Conservation (phyloP, 2,329 filamentous ascomycete genomes). For the Pseudocercospora crystallina region DNA sequence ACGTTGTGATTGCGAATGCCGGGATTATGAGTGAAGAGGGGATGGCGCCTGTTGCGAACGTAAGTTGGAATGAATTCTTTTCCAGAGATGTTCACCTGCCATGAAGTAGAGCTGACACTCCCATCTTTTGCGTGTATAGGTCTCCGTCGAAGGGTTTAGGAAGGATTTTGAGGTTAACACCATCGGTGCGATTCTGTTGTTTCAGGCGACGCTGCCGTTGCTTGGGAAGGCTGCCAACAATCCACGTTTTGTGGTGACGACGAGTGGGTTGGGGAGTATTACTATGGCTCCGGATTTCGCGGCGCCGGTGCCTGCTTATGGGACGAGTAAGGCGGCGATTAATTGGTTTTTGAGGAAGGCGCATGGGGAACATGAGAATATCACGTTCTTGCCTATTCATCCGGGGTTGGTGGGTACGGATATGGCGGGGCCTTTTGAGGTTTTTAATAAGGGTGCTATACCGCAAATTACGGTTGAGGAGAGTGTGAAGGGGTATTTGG, state of each 20-base stretch:
- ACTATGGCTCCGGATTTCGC: not conserved
- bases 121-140: not conserved
- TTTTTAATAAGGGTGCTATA: not conserved
- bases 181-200: conserved; percentile 2
- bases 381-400: not conserved
- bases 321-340: conserved; percentile 4
- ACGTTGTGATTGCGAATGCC: conserved; percentile 7
- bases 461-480: conserved; percentile 1
- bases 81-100: too few relatives aligned
- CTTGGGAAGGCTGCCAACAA: not conserved
- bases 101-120: too few relatives aligned
- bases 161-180: conserved; percentile 5
- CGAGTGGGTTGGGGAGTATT: not conserved
- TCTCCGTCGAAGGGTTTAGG: not conserved
- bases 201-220: conserved; percentile 1
- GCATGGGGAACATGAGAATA: not conserved
- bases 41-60: not conserved
- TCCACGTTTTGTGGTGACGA: conserved; percentile 3
- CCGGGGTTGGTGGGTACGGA: conserved; percentile 5
- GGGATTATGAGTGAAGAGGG: not conserved
- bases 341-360: conserved; percentile 4
- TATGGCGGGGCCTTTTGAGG: not conserved
- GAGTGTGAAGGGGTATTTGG: conserved; percentile 3
- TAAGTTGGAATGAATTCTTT: not conserved
- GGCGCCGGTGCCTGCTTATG: conserved; percentile 2